These are phyloP conservation scores for Morella rubra DNA, from an alignment of 306 rosid genomes.

Conservation along the genomic window DNA sequence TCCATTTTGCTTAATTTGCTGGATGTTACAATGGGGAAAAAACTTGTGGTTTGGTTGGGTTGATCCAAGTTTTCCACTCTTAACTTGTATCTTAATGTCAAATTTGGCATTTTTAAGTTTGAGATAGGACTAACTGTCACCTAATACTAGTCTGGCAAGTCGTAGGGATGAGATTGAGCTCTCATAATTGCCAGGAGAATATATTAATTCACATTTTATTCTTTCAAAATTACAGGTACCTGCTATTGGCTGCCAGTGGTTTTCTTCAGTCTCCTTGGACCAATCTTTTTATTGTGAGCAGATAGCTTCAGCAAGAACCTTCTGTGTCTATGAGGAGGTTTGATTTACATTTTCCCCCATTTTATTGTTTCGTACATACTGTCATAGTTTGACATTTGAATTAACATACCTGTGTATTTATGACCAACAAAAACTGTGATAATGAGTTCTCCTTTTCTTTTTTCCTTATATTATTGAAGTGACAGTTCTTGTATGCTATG, in stretches of 20 bases:
- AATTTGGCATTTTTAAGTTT: slow-evolving; percentile 6
- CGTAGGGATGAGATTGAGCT: background rate
- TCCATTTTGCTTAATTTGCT: slow-evolving; percentile 1
- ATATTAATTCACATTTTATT: background rate
- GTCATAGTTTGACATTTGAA: slow-evolving; percentile 13
- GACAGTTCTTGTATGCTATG: background rate
- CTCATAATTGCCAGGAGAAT: background rate
- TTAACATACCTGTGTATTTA: background rate
- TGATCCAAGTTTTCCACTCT: slow-evolving; percentile 6
- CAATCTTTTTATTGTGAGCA: slow-evolving; percentile 48
- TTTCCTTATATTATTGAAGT: background rate
- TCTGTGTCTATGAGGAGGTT: slow-evolving; percentile 89
- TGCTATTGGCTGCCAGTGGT: slow-evolving; percentile 81
- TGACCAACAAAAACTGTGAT: background rate
- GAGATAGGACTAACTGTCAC: background rate
- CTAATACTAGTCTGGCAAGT: background rate
- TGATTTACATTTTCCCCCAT: slow-evolving; percentile 22
- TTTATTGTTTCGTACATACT: slow-evolving; percentile 26
- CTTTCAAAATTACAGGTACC: slow-evolving; percentile 46
- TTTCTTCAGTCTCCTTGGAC: slow-evolving; percentile 56
- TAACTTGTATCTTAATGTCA: background rate
- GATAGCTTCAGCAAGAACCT: slow-evolving; percentile 81
- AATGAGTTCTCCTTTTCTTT: background rate
- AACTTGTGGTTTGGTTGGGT: slow-evolving; percentile 12
- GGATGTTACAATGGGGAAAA: slow-evolving; percentile 9